Conservation (phyloP, 164 flowering plant genomes). For the Aristolochia fimbriata region DNA sequence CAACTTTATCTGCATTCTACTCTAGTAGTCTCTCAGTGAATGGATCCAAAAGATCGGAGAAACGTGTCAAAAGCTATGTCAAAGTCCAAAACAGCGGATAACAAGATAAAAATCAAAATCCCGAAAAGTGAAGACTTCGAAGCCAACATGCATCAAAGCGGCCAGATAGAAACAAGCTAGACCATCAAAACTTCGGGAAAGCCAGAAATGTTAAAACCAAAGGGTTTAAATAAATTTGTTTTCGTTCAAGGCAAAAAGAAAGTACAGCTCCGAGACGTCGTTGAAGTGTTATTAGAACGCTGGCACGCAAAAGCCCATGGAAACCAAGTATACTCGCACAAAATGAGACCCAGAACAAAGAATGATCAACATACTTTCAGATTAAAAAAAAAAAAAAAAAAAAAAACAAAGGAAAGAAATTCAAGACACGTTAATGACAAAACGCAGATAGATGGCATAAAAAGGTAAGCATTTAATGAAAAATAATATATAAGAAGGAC, state of each 20-base stretch:
- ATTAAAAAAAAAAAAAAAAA: conserved; percentile 9
- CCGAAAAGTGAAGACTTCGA: neutral
- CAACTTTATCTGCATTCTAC: too few relatives aligned
- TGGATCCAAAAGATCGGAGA: too few relatives aligned
- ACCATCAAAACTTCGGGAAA: neutral
- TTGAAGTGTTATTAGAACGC: too few relatives aligned
- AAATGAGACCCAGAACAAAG: neutral
- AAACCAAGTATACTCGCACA: neutral
- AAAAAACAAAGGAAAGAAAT: neutral
- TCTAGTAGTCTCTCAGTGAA: too few relatives aligned
- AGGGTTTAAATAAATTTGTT: too few relatives aligned
- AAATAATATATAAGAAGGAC: neutral
- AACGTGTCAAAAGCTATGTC: too few relatives aligned
- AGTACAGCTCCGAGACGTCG: too few relatives aligned
- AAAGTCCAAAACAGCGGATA: neutral
- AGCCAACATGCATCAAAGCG: neutral
- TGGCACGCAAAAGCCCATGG: neutral
- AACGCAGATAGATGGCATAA: neutral
- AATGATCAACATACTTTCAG: conserved; percentile 5
- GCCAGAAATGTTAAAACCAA: neutral
- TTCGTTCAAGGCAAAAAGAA: too few relatives aligned
- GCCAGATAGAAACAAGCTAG: too few relatives aligned
- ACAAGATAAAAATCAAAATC: neutral
- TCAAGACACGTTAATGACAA: neutral
- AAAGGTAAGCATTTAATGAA: conserved; percentile 5